Conservation (phyloP, 805 yeast species). For the Candida suzukii region DNA sequence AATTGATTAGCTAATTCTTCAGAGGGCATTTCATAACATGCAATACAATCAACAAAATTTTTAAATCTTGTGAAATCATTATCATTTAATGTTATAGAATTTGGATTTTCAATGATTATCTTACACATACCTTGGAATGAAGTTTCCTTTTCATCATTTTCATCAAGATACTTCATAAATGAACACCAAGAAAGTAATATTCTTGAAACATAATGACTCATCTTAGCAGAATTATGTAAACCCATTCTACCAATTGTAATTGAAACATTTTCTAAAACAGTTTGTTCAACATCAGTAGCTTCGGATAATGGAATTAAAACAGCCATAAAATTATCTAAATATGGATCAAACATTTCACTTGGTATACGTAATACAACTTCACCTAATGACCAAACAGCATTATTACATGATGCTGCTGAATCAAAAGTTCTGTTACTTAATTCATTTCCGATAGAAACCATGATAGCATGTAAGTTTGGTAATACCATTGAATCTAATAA, state of each 20-base stretch:
- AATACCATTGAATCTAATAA: conserved; percentile 37
- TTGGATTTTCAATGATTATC: conserved; percentile 45
- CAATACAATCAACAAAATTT: conserved; percentile 53
- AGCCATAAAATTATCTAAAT: conserved; percentile 44
- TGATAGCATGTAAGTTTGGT: conserved; percentile 43
- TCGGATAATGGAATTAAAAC: conserved; percentile 55
- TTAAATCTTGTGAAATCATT: conserved; percentile 40
- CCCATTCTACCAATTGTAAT: conserved; percentile 88
- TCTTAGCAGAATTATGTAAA: conserved; percentile 46
- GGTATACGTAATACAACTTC: conserved; percentile 65
- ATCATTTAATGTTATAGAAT: conserved; percentile 36
- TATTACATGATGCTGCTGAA: conserved; percentile 65
- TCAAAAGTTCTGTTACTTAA: conserved; percentile 44
- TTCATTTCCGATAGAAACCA: conserved; percentile 65
- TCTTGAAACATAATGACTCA: conserved; percentile 51
- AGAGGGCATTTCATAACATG: conserved; percentile 44
- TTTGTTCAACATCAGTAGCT: conserved; percentile 44
- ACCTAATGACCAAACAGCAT: conserved; percentile 92
- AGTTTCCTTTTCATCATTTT: conserved; percentile 82
- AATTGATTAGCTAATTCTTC: conserved; percentile 37
- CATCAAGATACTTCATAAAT: conserved; percentile 58
- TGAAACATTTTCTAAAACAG: conserved; percentile 81
- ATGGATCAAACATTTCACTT: conserved; percentile 40
- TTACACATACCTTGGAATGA: conserved; percentile 81
- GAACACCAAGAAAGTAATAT: conserved; percentile 66